phyloP scores from a whole-genome alignment of 2,329 filamentous ascomycete species.

The Fusarium agapanthi region DNA sequence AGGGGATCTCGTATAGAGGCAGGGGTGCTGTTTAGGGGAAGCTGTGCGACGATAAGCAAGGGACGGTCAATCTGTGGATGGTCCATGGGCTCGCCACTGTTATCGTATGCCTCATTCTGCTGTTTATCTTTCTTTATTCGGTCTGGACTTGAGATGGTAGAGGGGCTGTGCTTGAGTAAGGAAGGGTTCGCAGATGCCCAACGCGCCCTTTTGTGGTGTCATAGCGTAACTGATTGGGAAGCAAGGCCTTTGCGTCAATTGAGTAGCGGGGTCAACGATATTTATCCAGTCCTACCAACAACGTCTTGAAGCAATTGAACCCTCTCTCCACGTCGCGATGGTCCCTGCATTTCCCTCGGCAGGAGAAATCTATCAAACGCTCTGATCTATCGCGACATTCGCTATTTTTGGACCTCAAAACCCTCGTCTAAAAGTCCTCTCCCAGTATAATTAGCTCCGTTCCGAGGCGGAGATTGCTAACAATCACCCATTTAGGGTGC shows the following conservation, averaged over 20 bases:
- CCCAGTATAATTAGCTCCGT: not conserved
- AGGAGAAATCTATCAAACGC: rapidly evolving
- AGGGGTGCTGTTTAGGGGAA: not conserved
- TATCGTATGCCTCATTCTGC: not conserved
- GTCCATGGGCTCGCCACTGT: not conserved
- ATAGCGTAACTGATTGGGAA: not conserved
- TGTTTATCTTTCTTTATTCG: not conserved
- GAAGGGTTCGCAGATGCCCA: not conserved
- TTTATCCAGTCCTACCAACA: not conserved
- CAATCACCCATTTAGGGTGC: not conserved
- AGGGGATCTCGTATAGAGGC: not conserved
- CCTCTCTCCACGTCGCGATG: rapidly evolving
- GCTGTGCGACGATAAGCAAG: not conserved
- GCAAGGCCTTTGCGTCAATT: not conserved
- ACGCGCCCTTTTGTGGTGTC: not conserved
- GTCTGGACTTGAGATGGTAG: not conserved
- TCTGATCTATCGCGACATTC: not conserved
- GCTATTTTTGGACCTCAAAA: not conserved
- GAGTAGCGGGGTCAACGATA: not conserved
- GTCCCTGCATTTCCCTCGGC: not conserved
- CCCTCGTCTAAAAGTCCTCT: no score
- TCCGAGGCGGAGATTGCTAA: not conserved
- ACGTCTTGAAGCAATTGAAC: not conserved
- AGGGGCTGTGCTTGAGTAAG: not conserved
- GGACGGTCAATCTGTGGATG: not conserved